Conservation (phyloP, 2,329 filamentous ascomycete genomes). For the Tetracladium maxilliforme region DNA sequence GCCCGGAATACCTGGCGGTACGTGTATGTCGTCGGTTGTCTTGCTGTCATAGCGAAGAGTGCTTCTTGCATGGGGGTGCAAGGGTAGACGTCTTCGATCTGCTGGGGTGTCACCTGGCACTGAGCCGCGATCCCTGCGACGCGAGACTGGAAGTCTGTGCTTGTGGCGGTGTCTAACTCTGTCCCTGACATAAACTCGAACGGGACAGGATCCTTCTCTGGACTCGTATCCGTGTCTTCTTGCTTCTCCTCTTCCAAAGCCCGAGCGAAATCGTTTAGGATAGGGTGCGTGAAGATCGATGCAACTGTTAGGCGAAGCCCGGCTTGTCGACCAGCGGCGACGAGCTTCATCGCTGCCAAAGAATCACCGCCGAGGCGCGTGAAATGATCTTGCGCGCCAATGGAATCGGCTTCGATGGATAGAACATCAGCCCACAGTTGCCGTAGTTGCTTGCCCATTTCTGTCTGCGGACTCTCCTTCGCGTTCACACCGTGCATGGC, state of each 20-base stretch:
- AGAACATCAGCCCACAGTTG: conserved; percentile 26
- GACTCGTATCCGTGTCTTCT: background rate
- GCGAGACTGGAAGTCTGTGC: conserved; percentile 1
- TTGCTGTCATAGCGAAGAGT: conserved; percentile 18
- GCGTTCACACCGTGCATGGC: no score
- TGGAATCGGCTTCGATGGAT: conserved; percentile 15
- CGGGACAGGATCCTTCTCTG: no score
- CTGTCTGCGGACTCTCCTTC: no score
- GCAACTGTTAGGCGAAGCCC: conserved; percentile 1
- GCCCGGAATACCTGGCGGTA: conserved; percentile 69
- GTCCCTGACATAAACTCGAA: no score
- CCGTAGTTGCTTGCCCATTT: conserved; percentile 11
- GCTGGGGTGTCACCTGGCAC: no score
- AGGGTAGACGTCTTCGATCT: conserved; percentile 22
- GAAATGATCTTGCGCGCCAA: conserved; percentile 8
- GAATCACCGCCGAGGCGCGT: conserved; percentile 1
- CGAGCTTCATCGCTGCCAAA: background rate
- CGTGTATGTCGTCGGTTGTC: conserved; percentile 21
- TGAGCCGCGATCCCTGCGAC: conserved; percentile 1
- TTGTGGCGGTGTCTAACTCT: no score
- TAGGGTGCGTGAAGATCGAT: conserved; percentile 1
- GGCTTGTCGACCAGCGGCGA: conserved; percentile 1
- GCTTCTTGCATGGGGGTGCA: conserved; percentile 21
- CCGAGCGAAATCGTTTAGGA: conserved; percentile 1
- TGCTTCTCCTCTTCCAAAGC: conserved; percentile 1